Percentiles rank a stretch among this genome's conserved stretches.
Conservation (phyloP, 768 basidiomycete species). For the Leccinellum rugosiceps region DNA sequence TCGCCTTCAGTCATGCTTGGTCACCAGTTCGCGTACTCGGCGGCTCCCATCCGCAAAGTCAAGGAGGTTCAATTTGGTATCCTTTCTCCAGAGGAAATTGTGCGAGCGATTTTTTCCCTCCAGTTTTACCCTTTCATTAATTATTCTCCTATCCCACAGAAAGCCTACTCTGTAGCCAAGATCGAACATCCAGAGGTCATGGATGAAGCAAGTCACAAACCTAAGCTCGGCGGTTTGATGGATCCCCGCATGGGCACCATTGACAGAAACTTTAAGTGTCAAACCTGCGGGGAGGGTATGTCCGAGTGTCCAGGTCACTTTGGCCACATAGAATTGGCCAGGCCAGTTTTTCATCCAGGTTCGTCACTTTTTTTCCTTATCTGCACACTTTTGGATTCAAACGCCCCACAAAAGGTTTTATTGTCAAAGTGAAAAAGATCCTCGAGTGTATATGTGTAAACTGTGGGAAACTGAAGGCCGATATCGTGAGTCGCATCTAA, state of each 20-base stretch:
- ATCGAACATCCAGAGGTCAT: slow-evolving; percentile 98
- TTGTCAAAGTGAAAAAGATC: slow-evolving; percentile 99
- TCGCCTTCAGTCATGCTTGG: slow-evolving; percentile 59
- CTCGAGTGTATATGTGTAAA: slow-evolving; percentile 98
- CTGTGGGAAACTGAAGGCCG: slow-evolving; percentile 96
- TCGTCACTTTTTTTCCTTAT: slow-evolving; percentile 29
- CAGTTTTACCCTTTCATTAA: slow-evolving; percentile 6
- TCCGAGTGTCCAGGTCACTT: slow-evolving; percentile 99
- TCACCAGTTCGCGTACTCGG: slow-evolving; percentile 88
- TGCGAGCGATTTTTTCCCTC: slow-evolving; percentile 31
- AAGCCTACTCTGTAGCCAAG: slow-evolving; percentile 98
- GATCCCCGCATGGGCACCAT: slow-evolving; percentile 98
- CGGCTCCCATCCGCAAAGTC: slow-evolving; percentile 92
- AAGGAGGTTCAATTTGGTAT: slow-evolving; percentile 99
- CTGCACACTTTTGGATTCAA: not conserved
- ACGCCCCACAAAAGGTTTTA: slow-evolving; percentile 63
- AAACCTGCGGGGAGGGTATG: slow-evolving; percentile 99
- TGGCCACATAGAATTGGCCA: slow-evolving; percentile 95
- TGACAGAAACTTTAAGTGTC: slow-evolving; percentile 97
- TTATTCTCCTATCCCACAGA: slow-evolving; percentile 47
- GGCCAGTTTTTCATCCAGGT: slow-evolving; percentile 98
- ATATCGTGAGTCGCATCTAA: slow-evolving; percentile 87
- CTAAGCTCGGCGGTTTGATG: slow-evolving; percentile 93
- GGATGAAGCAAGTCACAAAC: slow-evolving; percentile 89
- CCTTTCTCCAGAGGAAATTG: slow-evolving; percentile 98